phyloP scores from a whole-genome alignment of 2,329 filamentous ascomycete genomes.

The Chaetomiaceae sp. region DNA sequence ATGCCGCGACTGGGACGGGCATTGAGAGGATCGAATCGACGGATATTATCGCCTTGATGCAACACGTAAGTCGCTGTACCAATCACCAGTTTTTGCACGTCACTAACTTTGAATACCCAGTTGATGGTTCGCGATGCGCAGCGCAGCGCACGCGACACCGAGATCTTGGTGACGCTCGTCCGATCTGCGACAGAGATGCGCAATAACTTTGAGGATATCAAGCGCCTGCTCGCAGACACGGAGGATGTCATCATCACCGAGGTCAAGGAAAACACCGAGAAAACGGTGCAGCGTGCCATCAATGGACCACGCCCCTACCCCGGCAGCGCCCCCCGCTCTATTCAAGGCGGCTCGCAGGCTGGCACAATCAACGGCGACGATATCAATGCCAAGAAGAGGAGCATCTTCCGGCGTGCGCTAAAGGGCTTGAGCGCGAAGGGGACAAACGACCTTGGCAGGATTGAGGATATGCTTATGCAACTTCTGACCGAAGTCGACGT shows the following conservation, averaged over 20 bases:
- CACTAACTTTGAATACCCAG: conserved; percentile 38
- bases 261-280: conserved; percentile 83
- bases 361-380: conserved; percentile 49
- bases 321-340: conserved; percentile 55
- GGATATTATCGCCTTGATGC: conserved; percentile 96
- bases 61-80: conserved; percentile 63
- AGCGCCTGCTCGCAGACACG: conserved; percentile 83
- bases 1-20: conserved; percentile 79
- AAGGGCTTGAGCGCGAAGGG: conserved; percentile 87
- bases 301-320: conserved; percentile 84
- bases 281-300: conserved; percentile 75
- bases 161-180: conserved; percentile 91
- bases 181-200: conserved; percentile 95
- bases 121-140: conserved; percentile 96
- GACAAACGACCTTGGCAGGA: conserved; percentile 79
- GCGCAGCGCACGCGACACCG: conserved; percentile 90
- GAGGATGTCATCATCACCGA: conserved; percentile 84
- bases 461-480: conserved; percentile 89
- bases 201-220: conserved; percentile 92
- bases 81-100: not conserved
- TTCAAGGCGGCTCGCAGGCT: conserved; percentile 52
- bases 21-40: conserved; percentile 92
- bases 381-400: conserved; percentile 73
- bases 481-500: conserved; percentile 88
- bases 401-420: conserved; percentile 89